Conservation (phyloP, 208 protist genomes). For the Leishmania turanica region DNA sequence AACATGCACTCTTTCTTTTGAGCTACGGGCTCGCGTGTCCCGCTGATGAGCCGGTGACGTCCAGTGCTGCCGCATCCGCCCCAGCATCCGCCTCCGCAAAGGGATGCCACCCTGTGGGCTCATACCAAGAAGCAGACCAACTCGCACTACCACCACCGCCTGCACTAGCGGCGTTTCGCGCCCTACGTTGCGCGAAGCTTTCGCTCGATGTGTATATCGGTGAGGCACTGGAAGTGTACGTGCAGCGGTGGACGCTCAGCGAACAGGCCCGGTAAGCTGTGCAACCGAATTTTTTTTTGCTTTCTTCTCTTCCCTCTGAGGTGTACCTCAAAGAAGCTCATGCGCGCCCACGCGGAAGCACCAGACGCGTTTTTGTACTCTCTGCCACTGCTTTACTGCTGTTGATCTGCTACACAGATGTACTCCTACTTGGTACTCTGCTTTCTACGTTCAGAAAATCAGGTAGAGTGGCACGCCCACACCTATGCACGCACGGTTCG, state of each 20-base stretch:
- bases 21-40: conserved; percentile 21
- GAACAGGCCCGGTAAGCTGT: neutral
- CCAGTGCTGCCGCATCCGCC: neutral
- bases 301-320: neutral
- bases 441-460: neutral
- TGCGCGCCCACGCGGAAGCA: neutral
- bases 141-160: neutral
- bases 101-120: neutral
- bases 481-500: too few relatives aligned
- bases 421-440: neutral
- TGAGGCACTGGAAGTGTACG: conserved; percentile 32
- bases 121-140: neutral
- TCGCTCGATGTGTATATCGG: conserved; percentile 25
- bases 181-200: conserved; percentile 16
- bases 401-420: conserved; percentile 9
- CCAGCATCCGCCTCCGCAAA: neutral
- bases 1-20: conserved; percentile 55
- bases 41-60: neutral
- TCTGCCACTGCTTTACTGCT: conserved; percentile 1
- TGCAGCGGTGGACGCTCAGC: conserved; percentile 28
- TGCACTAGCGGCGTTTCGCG: conserved; percentile 20
- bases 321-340: neutral
- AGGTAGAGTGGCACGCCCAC: neutral
- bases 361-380: neutral
- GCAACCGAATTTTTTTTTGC: neutral